phyloP scores from a whole-genome alignment of 2,329 filamentous ascomycete species.

The Calonectria crousiana region DNA sequence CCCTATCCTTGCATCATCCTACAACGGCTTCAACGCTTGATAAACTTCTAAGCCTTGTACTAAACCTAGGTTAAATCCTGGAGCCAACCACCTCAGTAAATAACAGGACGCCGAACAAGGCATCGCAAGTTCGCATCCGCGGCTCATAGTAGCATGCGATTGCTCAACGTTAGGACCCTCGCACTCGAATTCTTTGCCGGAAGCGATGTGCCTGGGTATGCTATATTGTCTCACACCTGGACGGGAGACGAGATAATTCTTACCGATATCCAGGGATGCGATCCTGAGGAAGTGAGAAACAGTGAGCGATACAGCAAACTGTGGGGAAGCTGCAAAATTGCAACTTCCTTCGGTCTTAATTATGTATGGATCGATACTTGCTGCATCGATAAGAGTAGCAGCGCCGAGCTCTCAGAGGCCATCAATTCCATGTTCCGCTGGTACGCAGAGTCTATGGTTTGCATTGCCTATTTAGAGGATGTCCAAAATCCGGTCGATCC shows the following conservation, averaged over 20 bases:
- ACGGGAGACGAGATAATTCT: conserved; percentile 39
- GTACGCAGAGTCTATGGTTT: conserved; percentile 44
- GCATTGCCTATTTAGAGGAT: conserved; percentile 44
- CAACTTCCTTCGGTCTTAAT: conserved; percentile 28
- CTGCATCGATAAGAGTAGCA: conserved; percentile 49
- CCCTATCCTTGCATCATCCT: background rate
- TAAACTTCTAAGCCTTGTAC: conserved; percentile 83
- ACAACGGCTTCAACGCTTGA: background rate
- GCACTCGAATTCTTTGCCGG: conserved; percentile 36
- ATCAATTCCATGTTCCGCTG: conserved; percentile 51
- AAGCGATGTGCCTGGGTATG: conserved; percentile 35
- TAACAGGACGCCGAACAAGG: background rate
- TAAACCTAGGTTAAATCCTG: conserved; percentile 68
- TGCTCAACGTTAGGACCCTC: conserved; percentile 41
- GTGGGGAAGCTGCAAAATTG: conserved; percentile 34
- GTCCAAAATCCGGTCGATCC: conserved; percentile 20
- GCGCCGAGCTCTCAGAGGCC: conserved; percentile 47
- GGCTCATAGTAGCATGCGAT: conserved; percentile 32
- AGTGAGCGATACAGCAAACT: conserved; percentile 35
- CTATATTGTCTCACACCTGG: conserved; percentile 47
- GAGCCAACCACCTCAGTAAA: background rate
- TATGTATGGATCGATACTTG: conserved; percentile 50
- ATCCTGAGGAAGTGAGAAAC: background rate
- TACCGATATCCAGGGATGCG: conserved; percentile 25
- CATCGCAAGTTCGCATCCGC: background rate